These are phyloP conservation scores for Cydonia oblonga DNA, from an alignment of 331 rosid species.

Conservation along the genomic window DNA sequence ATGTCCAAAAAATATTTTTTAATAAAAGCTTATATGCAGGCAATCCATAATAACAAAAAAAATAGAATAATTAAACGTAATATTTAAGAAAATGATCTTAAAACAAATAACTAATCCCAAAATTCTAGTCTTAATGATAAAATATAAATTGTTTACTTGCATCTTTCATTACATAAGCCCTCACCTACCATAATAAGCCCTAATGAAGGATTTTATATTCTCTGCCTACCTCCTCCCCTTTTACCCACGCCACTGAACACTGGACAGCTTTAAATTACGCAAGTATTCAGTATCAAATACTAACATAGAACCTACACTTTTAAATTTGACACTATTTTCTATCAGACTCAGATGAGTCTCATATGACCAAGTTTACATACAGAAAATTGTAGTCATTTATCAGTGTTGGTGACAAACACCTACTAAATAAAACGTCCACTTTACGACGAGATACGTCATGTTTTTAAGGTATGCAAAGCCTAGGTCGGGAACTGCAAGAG, in stretches of 20 bases:
- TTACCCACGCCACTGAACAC: background rate
- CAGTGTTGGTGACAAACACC: background rate
- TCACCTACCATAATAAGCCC: background rate
- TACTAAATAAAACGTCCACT: background rate
- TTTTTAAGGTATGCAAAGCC: background rate
- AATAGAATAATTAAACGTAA: background rate
- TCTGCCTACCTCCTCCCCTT: background rate
- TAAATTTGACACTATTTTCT: background rate
- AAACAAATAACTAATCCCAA: background rate
- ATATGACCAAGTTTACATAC: background rate
- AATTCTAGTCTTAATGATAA: background rate
- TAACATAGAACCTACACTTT: background rate
- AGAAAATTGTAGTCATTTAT: background rate
- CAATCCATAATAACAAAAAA: background rate
- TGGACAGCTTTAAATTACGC: background rate
- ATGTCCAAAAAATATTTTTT: background rate
- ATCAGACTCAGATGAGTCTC: background rate
- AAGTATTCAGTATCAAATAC: background rate
- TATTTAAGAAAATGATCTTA: background rate
- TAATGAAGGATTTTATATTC: background rate
- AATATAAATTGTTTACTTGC: background rate
- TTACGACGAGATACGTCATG: background rate
- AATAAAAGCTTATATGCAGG: background rate
- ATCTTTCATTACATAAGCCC: background rate
- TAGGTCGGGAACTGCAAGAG: background rate